Conservation (phyloP, 768 basidiomycete species). For the Clitopilus hobsonii region DNA sequence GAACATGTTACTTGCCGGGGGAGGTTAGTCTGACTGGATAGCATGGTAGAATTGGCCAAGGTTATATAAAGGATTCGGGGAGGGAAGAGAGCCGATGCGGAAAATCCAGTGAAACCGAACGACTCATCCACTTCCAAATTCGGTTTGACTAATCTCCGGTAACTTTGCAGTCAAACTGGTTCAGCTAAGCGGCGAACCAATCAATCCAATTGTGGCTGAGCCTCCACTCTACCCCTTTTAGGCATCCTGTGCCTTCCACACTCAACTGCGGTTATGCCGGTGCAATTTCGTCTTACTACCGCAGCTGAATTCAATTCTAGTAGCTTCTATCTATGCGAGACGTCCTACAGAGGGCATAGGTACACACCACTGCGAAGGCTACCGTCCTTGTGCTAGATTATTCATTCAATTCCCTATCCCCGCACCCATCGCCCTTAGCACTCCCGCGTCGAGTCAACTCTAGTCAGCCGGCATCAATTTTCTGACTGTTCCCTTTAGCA, state of each 20-base stretch:
- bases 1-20: conserved; percentile 13
- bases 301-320: not conserved
- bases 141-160: conserved; percentile 1
- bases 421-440: not conserved
- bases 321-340: too few relatives aligned
- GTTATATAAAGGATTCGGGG: conserved; percentile 30
- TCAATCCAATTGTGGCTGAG: not conserved
- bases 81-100: conserved; percentile 27
- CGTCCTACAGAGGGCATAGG: not conserved
- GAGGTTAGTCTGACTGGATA: conserved; percentile 10
- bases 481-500: conserved; percentile 1
- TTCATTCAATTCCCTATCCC: not conserved
- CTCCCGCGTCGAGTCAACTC: not conserved
- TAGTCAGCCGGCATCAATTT: not conserved
- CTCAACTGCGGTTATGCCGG: not conserved
- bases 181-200: conserved; percentile 8
- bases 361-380: not conserved
- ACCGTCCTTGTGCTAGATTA: not conserved
- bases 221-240: not conserved
- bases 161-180: not conserved
- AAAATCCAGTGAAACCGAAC: conserved; percentile 13
- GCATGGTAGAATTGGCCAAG: conserved; percentile 14
- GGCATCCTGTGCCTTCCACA: conserved; percentile 1
- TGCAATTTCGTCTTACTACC: not conserved
- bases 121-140: conserved; percentile 1